A percentile compares a stretch with the other conserved stretches of the same genome.
Conservation (phyloP, 345 rosid genomes). For the Ailanthus altissimus region DNA sequence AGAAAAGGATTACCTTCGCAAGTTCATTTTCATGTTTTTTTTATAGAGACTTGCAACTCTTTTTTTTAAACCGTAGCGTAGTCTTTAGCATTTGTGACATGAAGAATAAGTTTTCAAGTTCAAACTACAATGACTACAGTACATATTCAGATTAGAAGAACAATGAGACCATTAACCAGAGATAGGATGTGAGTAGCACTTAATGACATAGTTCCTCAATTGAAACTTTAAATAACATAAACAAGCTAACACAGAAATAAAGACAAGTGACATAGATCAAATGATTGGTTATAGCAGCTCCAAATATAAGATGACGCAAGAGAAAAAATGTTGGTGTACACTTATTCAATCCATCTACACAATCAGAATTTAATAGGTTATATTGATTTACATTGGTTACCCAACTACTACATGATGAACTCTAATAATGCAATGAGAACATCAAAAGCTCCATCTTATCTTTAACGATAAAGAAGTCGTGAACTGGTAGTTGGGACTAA, state of each 20-base stretch:
- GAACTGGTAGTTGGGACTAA: not conserved
- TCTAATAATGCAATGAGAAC: not conserved
- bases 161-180: conserved; percentile 7
- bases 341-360: conserved; percentile 3
- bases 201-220: not conserved
- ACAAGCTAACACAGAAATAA: not conserved
- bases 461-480: not conserved
- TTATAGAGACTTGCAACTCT: conserved; percentile 82
- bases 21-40: conserved; percentile 89
- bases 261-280: not conserved
- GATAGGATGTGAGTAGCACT: not conserved
- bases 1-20: conserved; percentile 53
- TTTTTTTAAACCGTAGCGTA: conserved; percentile 73
- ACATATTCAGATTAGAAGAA: not conserved
- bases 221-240: not conserved
- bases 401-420: not conserved
- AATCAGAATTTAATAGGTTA: not conserved
- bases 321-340: conserved; percentile 1
- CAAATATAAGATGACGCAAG: not conserved
- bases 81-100: conserved; percentile 93
- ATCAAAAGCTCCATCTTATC: not conserved
- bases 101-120: conserved; percentile 93
- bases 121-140: conserved; percentile 59
- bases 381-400: too few relatives aligned
- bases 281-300: not conserved